Evolutionary conservation across 129 eudicot species (phyloP).

Genomic region (Glebionis coronaria): DNA sequence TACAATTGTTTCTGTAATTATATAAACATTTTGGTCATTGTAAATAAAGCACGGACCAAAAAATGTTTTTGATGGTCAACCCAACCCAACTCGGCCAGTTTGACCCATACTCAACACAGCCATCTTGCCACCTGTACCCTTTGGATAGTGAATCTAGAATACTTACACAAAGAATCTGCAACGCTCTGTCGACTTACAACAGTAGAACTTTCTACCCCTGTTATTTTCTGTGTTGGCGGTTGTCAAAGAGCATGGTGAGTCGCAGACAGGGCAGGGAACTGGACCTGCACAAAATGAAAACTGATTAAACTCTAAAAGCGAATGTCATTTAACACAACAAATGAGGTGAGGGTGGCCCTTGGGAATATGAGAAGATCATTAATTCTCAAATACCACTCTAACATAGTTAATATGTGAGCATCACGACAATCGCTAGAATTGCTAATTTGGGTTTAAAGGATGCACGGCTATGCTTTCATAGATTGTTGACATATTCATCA

Average conservation of each 20-base stretch:
- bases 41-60: too few relatives aligned
- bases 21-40: too few relatives aligned
- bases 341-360: too few relatives aligned
- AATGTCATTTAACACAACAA: too few relatives aligned
- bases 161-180: slow-evolving; percentile 96
- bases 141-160: slow-evolving; percentile 1
- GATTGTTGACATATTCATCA: background rate
- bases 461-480: background rate
- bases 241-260: slow-evolving; percentile 56
- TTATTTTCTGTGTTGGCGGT: slow-evolving; percentile 88
- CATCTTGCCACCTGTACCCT: background rate
- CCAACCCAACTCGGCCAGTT: too few relatives aligned
- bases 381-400: too few relatives aligned
- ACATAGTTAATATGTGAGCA: too few relatives aligned
- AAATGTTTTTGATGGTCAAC: too few relatives aligned
- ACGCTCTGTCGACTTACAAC: slow-evolving; percentile 23
- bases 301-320: background rate
- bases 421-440: too few relatives aligned
- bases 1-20: background rate
- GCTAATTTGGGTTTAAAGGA: too few relatives aligned
- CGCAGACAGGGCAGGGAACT: slow-evolving; percentile 64
- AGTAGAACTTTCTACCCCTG: slow-evolving; percentile 56
- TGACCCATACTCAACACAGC: background rate
- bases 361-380: too few relatives aligned
- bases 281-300: slow-evolving; percentile 47